Conservation (phyloP, 163 green algal genomes). For the Chlamydomonas reinhardtii region DNA sequence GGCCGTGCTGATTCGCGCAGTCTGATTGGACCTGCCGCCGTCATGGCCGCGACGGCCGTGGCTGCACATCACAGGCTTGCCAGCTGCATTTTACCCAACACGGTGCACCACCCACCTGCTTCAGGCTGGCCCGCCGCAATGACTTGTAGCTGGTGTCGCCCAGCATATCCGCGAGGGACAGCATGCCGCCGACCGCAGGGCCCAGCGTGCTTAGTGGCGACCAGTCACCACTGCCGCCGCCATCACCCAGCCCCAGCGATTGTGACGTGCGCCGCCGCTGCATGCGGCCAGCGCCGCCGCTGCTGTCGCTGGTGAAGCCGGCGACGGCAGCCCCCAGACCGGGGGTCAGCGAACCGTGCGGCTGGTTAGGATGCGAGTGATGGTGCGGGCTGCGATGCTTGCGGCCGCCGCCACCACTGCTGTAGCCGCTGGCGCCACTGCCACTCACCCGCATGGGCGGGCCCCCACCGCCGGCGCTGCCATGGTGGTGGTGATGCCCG, state of each 20-base stretch:
- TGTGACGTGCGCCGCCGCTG: neutral
- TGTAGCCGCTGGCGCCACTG: neutral
- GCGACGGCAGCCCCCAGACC: neutral
- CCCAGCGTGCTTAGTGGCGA: neutral
- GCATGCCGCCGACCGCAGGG: neutral
- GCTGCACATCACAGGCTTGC: too few species aligned
- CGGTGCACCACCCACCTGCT: conserved; percentile 20
- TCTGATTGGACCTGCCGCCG: too few species aligned
- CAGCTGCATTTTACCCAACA: too few species aligned
- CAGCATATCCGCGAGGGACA: neutral
- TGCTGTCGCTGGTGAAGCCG: neutral
- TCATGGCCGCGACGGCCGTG: too few species aligned
- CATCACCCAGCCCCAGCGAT: neutral
- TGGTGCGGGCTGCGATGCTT: neutral
- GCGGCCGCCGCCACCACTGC: neutral
- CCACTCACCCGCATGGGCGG: neutral
- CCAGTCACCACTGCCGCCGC: neutral
- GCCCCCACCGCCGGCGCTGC: too few species aligned
- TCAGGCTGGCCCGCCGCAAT: conserved; percentile 23
- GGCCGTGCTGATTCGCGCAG: too few species aligned
- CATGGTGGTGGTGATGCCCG: neutral
- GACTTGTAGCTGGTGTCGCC: conserved; percentile 21
- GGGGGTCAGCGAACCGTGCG: neutral
- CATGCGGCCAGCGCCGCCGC: neutral
- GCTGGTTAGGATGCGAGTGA: conserved; percentile 4